A percentile compares a stretch with the other conserved stretches of the same genome.
Evolutionary conservation across 108 stramenopile genomes (phyloP).

Genomic region (Mediolabrus comicus): DNA sequence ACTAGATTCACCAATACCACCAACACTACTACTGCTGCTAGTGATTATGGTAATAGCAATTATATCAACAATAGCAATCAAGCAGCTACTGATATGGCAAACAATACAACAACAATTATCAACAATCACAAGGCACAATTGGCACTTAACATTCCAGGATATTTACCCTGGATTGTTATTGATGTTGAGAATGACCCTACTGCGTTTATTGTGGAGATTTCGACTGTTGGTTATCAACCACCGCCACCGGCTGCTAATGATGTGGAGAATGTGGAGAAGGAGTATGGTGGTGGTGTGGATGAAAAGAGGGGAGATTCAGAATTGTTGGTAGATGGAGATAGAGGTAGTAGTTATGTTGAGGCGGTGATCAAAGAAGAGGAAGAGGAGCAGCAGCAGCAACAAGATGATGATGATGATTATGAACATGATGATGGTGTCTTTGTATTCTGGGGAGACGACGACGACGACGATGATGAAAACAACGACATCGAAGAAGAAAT

Average conservation of each 20-base stretch:
- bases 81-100: background rate
- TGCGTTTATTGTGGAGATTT: constrained; percentile 5
- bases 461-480: background rate
- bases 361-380: background rate
- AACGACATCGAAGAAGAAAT: background rate
- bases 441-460: constrained; percentile 2
- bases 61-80: too few relatives aligned
- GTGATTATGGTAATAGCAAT: background rate
- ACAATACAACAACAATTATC: background rate
- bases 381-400: background rate
- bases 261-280: too few relatives aligned
- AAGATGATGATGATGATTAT: background rate
- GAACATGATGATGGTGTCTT: constrained; percentile 6
- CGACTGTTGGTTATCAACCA: background rate
- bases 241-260: background rate
- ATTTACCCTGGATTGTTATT: background rate
- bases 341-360: background rate
- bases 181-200: constrained; percentile 7
- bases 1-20: too few relatives aligned
- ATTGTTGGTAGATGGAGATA: too few relatives aligned
- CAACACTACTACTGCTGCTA: too few relatives aligned
- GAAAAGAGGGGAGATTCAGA: background rate
- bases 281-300: background rate
- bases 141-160: background rate
- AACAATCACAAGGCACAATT: background rate